Base-by-base conservation (phyloP, 805 yeast genomes). In the Myxozyma nipponensis region DNA sequence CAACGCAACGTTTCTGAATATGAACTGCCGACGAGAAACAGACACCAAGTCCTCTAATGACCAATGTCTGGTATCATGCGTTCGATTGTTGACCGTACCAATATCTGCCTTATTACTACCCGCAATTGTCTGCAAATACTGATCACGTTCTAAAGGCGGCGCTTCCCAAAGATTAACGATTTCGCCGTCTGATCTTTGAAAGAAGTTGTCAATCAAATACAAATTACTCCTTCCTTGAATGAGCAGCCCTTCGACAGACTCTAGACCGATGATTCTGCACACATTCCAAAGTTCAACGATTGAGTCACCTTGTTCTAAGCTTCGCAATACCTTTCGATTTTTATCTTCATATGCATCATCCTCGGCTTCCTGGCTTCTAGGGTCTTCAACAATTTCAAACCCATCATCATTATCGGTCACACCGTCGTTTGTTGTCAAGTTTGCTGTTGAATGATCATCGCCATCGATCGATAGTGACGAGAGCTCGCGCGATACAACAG, bases 1-100 rank as follows among this genome's bases (percentile, higher is more conserved):
- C 32, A 87, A 63, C 0, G 93, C 95, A 40, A 84, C 85, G 66
- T 87, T 95, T 48, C 95, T 70, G 15, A 88, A 69, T 18, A 88
- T 65, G 60, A 87, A 88, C 35, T 84, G 87, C 45, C 95, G 69
- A 56, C 84, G 86, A 2, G 88, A 80, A 10, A 83, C 78, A 3
- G 84, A 80, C 0, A 80, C 77, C 18, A 89, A 62, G 39, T 77
- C 77, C 3, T 72, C 72, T 19, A 84, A 59, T 22, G 77, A 74
- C 93, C 95, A 86, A 26, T 57, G 55, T 10, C 61, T 43, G 15
- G 56, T 50, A 25, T 56, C 59, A 47, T 56, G 59, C 38, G 49
- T 47, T 1, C 58, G 48, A 23, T 32, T 49, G 17, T 38, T 34
- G 2, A 42, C 36, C 5, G 52, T 35, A 15, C 35, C 28, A 25